These are phyloP conservation scores for Podila epicladia DNA, from an alignment of 192 early-diverging fungal species.

Conservation along the genomic window DNA sequence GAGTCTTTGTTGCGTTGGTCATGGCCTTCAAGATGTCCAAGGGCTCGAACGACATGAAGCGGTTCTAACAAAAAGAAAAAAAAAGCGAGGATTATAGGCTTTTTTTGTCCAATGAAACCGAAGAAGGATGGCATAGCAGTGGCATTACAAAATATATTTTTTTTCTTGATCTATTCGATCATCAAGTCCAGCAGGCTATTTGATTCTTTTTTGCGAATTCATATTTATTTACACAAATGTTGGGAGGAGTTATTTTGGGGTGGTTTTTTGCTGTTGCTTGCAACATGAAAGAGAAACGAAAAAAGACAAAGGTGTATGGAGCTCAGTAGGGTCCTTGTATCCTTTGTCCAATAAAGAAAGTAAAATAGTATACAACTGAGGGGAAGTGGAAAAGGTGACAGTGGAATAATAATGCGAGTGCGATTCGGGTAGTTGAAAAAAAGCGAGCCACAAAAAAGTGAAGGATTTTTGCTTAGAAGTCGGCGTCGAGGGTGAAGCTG, in stretches of 20 bases:
- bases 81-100: neutral
- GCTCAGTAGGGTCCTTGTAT: neutral
- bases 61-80: conserved; percentile 13
- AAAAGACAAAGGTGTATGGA: neutral
- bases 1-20: conserved; percentile 40
- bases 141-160: too few relatives aligned
- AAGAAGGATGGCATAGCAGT: too few relatives aligned
- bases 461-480: conserved; percentile 65
- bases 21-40: conserved; percentile 51
- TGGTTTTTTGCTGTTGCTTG: neutral
- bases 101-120: neutral
- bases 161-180: too few relatives aligned
- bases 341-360: neutral
- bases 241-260: neutral
- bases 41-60: conserved; percentile 33
- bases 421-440: conserved; percentile 1
- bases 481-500: conserved; percentile 82
- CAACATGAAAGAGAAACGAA: neutral
- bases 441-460: neutral
- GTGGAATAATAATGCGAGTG: conserved; percentile 7
- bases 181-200: too few relatives aligned
- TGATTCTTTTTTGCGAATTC: neutral
- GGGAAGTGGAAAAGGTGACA: neutral
- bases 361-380: neutral
- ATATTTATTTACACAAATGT: conserved; percentile 14